These are phyloP conservation scores for Clavispora phyllophila DNA, from an alignment of 805 yeast species.

Conservation along the genomic window DNA sequence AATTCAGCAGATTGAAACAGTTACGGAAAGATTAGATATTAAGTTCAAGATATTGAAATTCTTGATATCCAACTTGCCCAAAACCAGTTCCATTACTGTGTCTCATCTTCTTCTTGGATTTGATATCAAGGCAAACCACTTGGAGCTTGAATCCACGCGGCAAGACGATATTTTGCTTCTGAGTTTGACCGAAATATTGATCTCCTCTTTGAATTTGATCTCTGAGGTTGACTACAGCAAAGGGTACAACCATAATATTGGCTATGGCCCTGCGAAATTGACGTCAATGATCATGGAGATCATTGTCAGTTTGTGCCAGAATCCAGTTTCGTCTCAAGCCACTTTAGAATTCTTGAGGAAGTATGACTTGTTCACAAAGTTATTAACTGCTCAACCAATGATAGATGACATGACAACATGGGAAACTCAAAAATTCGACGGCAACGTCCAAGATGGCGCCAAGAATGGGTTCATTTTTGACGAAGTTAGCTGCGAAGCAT, in stretches of 20 bases:
- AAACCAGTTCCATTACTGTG: conserved; percentile 44
- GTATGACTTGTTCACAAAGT: conserved; percentile 43
- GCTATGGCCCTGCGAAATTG: conserved; percentile 53
- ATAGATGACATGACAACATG: conserved; percentile 53
- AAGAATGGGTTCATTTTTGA: conserved; percentile 32
- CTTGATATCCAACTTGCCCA: conserved; percentile 44
- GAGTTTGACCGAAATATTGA: conserved; percentile 47
- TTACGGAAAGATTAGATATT: conserved; percentile 34
- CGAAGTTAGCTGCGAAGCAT: conserved; percentile 41
- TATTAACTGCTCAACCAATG: conserved; percentile 50
- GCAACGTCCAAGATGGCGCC: conserved; percentile 26
- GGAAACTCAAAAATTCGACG: conserved; percentile 42
- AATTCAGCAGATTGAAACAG: conserved; percentile 51
- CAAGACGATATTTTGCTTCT: conserved; percentile 47
- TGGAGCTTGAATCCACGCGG: conserved; percentile 39
- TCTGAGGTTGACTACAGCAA: conserved; percentile 31
- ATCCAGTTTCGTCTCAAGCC: conserved; percentile 47
- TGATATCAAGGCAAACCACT: conserved; percentile 41
- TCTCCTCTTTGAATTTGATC: conserved; percentile 41
- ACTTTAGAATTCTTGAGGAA: conserved; percentile 51
- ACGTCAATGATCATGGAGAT: conserved; percentile 57
- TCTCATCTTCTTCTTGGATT: conserved; percentile 80
- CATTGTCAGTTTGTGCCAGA: conserved; percentile 55
- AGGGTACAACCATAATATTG: conserved; percentile 34
- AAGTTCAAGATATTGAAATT: conserved; percentile 60